Evolutionary conservation across 73 alveolate species (phyloP), one percentile per base, ranked within the genome.

Genomic region (Tetrahymena malaccensis): DNA sequence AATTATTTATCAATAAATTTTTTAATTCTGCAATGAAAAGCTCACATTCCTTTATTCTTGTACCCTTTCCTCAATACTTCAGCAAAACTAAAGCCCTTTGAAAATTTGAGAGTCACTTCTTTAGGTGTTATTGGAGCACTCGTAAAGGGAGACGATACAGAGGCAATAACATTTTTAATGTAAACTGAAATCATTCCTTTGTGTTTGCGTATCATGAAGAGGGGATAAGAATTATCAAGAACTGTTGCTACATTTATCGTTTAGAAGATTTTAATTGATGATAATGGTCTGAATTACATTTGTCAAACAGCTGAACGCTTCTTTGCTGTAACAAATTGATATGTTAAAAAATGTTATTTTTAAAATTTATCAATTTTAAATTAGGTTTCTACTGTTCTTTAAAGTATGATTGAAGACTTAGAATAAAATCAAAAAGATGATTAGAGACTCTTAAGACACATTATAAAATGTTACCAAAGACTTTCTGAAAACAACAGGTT

Each of bases 101-200:
- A 99, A 95, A 99, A 99, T 95, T 94, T 99, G 56, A 98, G 99
- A 94, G 98, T 99, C 40, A 99, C 99, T 3, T 97, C 99, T 40
- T 96, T 99, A 38, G 99, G 99, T 35, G 99, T 99, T 37, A 99
- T 99, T 93, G 99, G 99, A 4, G 99, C 99, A 15, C 96, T 99
- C 37, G 99, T 99, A 37, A 99, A 99, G 97, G 99, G 98, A 50
- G 99, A 99, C 96, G 99, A 98, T 93, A 97, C 99, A 34, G 99
- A 99, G 55, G 99, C 99, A 58, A 99, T 99, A 85, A 97, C 96
- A 95, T 99, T 99, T 96, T 96, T 99, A 55, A 97, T 99, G 95
- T 97, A 98, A 96, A 99, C 99, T 7, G 99, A 99, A 97, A 99
- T 99, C 55, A 99, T 99, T n/a, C 99, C 99, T 13, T 97, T 99